Base-by-base conservation (phyloP, 768 basidiomycete species). In the Tephrocybe rancida region DNA sequence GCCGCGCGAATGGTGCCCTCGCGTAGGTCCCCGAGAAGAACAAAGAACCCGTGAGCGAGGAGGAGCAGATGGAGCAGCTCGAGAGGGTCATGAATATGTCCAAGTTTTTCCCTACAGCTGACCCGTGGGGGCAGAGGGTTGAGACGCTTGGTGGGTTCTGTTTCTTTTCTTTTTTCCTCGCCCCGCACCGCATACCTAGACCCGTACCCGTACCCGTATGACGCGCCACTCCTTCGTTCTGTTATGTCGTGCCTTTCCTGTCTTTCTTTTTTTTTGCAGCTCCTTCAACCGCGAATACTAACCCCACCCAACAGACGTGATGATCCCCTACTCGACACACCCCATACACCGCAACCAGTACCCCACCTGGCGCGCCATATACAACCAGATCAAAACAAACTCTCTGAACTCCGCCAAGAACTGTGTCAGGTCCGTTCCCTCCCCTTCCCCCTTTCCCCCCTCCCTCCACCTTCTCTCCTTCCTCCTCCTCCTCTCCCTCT, bases 91-190 rank as follows among this genome's bases (percentile, higher is more conserved):
- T 73, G 60, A 55, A 59, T 4, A 72, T 73, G 62, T 57, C 67
- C 9, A 64, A 69, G 21, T 45, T 69, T 2, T 67, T 71, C 59
- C 73, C 73, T 7, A 73, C 70, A 4, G 58, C 70, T 3, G 78
- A 80, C 53, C 63, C 70, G 5, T 80, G 74, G 73, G 78, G 76
- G 1, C 73, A 74, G 49, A 52, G 61, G 26, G 65, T 75, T 2
- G 68, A 73, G 19, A 73, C 74, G 1, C 59, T 78, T 66, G 78
- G 77, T 78, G 67, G 24, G 65, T 57, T 43, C 27, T 26, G n/a
- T 25, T 25, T 54, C 43, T 8, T 16, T 37, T 16, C 14, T 37
- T 9, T 37, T 16, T 37, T 9, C 14, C 11, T 6, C 13, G 29
- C n/a, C n/a, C n/a, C n/a, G n/a, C n/a, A n/a, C n/a, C n/a, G n/a